Evolutionary conservation across 2,329 filamentous ascomycete genomes (phyloP).

Genomic region (Phoma sp.): DNA sequence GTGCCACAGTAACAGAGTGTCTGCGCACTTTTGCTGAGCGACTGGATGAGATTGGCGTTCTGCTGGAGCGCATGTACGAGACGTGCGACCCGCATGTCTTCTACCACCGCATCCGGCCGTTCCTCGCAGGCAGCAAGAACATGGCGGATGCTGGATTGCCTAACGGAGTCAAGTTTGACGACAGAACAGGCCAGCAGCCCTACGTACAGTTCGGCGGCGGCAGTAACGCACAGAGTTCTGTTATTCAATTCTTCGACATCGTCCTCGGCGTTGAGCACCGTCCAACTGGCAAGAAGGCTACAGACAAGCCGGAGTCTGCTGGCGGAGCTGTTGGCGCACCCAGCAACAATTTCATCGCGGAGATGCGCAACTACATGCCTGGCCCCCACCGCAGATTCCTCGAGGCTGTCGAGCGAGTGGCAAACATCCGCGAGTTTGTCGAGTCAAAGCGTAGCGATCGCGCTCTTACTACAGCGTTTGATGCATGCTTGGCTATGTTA

Average conservation of each 20-base stretch:
- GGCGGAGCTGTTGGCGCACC: constrained; percentile 55
- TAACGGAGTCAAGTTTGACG: constrained; percentile 84
- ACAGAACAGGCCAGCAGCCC: constrained; percentile 69
- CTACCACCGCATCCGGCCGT: constrained; percentile 94
- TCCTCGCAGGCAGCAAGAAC: constrained; percentile 94
- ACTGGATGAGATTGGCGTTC: constrained; percentile 78
- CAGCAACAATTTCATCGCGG: constrained; percentile 88
- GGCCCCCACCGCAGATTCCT: constrained; percentile 90
- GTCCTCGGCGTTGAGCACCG: constrained; percentile 88
- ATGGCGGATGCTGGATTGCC: constrained; percentile 95
- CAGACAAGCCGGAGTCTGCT: constrained; percentile 46
- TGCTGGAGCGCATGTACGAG: constrained; percentile 92
- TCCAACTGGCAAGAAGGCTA: constrained; percentile 77
- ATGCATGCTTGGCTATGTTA: constrained; percentile 84
- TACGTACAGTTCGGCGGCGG: constrained; percentile 91
- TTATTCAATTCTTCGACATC: constrained; percentile 97
- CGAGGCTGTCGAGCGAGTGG: constrained; percentile 75
- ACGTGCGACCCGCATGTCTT: constrained; percentile 94
- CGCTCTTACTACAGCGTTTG: constrained; percentile 79
- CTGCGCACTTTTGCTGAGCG: constrained; percentile 85
- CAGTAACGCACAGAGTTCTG: constrained; percentile 94
- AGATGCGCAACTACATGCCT: constrained; percentile 98
- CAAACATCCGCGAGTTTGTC: constrained; percentile 89
- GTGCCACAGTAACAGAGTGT: constrained; percentile 73
- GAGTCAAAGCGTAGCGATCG: constrained; percentile 66